These are phyloP conservation scores for Cotoneaster glaucophyllus DNA, from an alignment of 306 rosid species.

Conservation along the genomic window DNA sequence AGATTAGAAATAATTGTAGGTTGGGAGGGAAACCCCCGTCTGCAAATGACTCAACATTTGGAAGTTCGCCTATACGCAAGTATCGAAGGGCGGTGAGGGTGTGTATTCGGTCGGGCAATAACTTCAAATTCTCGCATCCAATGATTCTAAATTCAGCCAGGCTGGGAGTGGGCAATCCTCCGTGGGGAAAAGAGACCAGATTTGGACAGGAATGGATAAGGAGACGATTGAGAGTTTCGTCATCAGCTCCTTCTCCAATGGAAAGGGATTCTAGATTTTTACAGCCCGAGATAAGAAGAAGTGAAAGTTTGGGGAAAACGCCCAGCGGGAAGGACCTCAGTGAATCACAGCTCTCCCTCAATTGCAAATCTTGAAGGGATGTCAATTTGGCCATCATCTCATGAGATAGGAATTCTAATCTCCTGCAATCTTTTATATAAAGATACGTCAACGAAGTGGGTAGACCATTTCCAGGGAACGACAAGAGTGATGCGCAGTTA, in stretches of 20 bases:
- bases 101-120: background rate
- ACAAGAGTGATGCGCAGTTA: background rate
- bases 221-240: background rate
- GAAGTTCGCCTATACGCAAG: fast-evolving
- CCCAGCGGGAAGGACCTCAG: background rate
- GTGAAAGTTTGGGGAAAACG: background rate
- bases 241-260: constrained; percentile 4
- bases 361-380: fast-evolving
- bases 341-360: background rate
- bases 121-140: background rate
- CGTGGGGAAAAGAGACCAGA: constrained; percentile 22
- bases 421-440: fast-evolving
- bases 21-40: background rate
- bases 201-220: constrained; percentile 28
- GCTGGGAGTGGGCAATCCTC: constrained; percentile 27
- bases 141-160: fast-evolving
- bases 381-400: background rate
- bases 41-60: background rate
- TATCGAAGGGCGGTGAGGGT: background rate
- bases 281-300: fast-evolving
- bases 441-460: background rate
- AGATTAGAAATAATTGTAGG: fast-evolving
- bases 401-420: background rate
- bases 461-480: background rate
- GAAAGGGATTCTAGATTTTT: background rate